These are phyloP conservation scores for bread wheat (Triticum aestivum) DNA, from an alignment of 176 grass and related monocot genomes.

Conservation along the genomic window IWGSC_CS_RefSeq_v2.1 NC_057800.1:71202261-71202760, in stretches of 20 bases:
- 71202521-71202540: not conserved
- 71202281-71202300: slow-evolving; percentile 7
- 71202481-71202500: not conserved
- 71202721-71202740: not conserved
- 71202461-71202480: not conserved
- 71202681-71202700: not conserved
- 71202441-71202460: not conserved
- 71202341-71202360: not conserved
- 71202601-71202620: not conserved
- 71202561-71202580: not conserved
- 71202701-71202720: not conserved
- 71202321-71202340: not conserved
- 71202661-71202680: slow-evolving; percentile 5
- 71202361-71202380: not conserved
- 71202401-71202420: not conserved
- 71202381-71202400: not conserved
- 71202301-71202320: not conserved
- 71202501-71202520: slow-evolving; percentile 18
- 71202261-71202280: not conserved
- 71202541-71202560: not conserved
- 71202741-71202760: slow-evolving; percentile 19
- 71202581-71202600: not conserved
- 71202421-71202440: not conserved
- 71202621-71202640: not conserved
- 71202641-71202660: not conserved